Conservation (phyloP, 805 yeast species). For the Cyberlindnera bimundalis region DNA sequence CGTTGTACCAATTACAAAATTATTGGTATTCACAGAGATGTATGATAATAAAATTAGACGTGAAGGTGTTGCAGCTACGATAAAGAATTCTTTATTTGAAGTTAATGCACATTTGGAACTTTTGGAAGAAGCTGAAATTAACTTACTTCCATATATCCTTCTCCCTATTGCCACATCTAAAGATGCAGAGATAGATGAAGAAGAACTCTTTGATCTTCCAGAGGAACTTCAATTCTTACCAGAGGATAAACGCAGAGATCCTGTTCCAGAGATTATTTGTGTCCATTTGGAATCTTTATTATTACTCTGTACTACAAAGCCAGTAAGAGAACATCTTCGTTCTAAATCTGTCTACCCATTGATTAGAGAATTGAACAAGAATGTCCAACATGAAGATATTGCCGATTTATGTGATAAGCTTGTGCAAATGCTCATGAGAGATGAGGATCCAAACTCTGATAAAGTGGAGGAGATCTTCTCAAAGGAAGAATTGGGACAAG, state of each 20-base stretch:
- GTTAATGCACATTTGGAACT: slow-evolving; percentile 60
- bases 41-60: slow-evolving; percentile 77
- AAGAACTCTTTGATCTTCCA: slow-evolving; percentile 84
- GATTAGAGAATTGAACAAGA: slow-evolving; percentile 80
- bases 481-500: slow-evolving; percentile 45
- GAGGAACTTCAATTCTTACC: slow-evolving; percentile 81
- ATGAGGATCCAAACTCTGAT: slow-evolving; percentile 51
- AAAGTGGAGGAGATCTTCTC: slow-evolving; percentile 46
- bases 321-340: slow-evolving; percentile 73
- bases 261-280: slow-evolving; percentile 57
- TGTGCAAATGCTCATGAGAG: slow-evolving; percentile 91
- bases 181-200: slow-evolving; percentile 67
- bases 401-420: slow-evolving; percentile 74
- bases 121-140: slow-evolving; percentile 57
- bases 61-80: slow-evolving; percentile 89
- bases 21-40: slow-evolving; percentile 78
- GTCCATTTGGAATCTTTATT: slow-evolving; percentile 78
- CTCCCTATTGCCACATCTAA: slow-evolving; percentile 79
- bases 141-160: slow-evolving; percentile 75
- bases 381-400: slow-evolving; percentile 42
- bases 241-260: slow-evolving; percentile 74
- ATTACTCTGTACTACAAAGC: slow-evolving; percentile 70
- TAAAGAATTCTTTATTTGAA: slow-evolving; percentile 86
- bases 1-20: slow-evolving; percentile 76
- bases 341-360: slow-evolving; percentile 81